phyloP scores from a whole-genome alignment of 805 yeast species.

The Candida michaelii region DNA sequence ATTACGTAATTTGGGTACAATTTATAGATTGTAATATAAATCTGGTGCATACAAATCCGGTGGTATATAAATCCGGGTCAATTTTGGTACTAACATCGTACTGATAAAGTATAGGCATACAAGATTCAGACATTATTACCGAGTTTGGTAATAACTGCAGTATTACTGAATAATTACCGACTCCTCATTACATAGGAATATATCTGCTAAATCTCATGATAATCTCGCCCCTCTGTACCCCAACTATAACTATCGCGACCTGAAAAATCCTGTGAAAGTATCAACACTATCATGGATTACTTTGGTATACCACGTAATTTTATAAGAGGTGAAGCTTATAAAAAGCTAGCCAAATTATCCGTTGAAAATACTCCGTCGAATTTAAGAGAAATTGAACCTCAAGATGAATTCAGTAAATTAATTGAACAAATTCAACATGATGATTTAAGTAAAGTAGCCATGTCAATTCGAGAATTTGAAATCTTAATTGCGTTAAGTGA shows the following conservation, averaged over 20 bases:
- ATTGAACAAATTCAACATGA: conserved; percentile 8
- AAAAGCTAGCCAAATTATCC: conserved; percentile 35
- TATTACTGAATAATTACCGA: too few species aligned
- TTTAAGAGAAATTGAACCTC: conserved; percentile 8
- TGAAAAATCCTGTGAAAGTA: conserved; percentile 3
- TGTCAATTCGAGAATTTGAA: conserved; percentile 54
- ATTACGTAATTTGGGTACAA: neutral
- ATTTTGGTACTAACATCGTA: too few species aligned
- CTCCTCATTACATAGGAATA: too few species aligned
- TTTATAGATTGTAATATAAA: neutral
- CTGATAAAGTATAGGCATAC: too few species aligned
- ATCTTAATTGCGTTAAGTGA: conserved; percentile 56
- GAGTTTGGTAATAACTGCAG: too few species aligned
- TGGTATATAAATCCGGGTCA: neutral
- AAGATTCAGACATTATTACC: too few species aligned
- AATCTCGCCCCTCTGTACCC: neutral
- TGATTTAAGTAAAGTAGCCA: conserved; percentile 35
- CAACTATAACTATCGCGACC: neutral
- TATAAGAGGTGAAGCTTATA: conserved; percentile 40
- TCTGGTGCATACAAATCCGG: too few species aligned
- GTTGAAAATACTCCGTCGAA: conserved; percentile 23
- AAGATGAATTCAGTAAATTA: conserved; percentile 25
- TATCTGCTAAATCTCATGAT: too few species aligned
- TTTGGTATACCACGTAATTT: conserved; percentile 37
- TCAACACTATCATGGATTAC: conserved; percentile 31